Evolutionary conservation across 345 rosid genomes (phyloP), one percentile per base, ranked within the genome.

Genomic region (Camelina laxa): DNA sequence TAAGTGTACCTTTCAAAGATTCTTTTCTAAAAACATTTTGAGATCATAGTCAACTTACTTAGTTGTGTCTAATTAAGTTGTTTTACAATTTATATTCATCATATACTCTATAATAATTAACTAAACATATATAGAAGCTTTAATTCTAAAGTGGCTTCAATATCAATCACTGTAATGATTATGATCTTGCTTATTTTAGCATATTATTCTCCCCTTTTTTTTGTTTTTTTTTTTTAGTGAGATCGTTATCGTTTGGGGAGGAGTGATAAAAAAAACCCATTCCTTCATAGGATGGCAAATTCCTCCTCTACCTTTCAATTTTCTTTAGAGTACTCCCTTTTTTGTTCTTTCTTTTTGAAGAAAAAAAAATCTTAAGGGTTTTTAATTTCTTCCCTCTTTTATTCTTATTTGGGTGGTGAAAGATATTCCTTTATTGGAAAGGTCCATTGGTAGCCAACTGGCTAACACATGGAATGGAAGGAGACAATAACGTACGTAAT

Each of bases 401-500:
- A 39, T 27, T 70, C 59, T 60, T 38, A 58, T 50, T 59, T 72
- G 67, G 64, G 55, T 70, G 65, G 50, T 69, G 53, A 75, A 65
- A 68, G 31, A 73, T 80, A 77, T 81, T 78, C 69, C 70, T 48
- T 70, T 60, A 38, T 74, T 67, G 57, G 60, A 74, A 64, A 58
- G 12, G 67, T 59, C 50, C 73, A 27, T 17, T 56, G 53, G 70
- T 72, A 64, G 60, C 80, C 83, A 81, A 60, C 79, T 85, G 70
- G 79, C 79, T 77, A 57, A 75, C 86, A 75, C 79, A 80, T 80
- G 82, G 45, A 60, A 80, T 78, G 82, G 41, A 63, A 59, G 68
- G 56, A 59, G 57, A 66, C 53, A 59, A 49, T 55, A 36, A 58
- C 60, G 56, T 59, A 35, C 9, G 36, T 33, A 33, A 13, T 27